These are phyloP conservation scores for Nymphaea thermarum DNA, from an alignment of 164 flowering plant species.

Conservation along the genomic window DNA sequence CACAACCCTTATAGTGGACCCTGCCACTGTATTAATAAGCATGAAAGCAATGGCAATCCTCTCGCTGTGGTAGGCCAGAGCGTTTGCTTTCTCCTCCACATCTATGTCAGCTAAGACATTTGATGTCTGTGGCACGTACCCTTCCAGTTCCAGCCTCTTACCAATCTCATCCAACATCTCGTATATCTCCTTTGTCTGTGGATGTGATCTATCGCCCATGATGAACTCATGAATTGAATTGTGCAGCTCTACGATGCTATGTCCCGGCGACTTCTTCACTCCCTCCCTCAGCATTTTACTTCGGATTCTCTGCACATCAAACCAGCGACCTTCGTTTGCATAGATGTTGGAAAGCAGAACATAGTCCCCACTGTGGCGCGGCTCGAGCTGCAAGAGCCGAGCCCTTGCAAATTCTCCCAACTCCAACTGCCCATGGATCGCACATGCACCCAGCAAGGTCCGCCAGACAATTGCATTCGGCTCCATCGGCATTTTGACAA, in stretches of 20 bases:
- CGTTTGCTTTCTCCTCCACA: conserved; percentile 25
- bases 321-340: conserved; percentile 14
- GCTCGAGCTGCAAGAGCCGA: conserved; percentile 14
- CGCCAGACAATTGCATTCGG: conserved; percentile 30
- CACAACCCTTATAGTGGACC: conserved; percentile 20
- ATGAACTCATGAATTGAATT: conserved; percentile 22
- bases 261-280: conserved; percentile 23
- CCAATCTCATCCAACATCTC: conserved; percentile 20
- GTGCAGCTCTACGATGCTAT: conserved; percentile 22
- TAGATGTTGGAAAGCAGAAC: conserved; percentile 25
- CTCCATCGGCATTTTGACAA: conserved; percentile 18
- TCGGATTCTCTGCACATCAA: conserved; percentile 19
- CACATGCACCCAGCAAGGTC: conserved; percentile 22
- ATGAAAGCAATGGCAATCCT: conserved; percentile 26
- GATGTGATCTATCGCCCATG: conserved; percentile 26
- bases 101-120: conserved; percentile 26
- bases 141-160: conserved; percentile 16
- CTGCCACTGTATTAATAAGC: conserved; percentile 11
- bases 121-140: conserved; percentile 17
- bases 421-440: conserved; percentile 14
- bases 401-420: conserved; percentile 18
- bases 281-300: conserved; percentile 18
- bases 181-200: conserved; percentile 17
- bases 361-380: conserved; percentile 23
- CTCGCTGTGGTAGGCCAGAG: conserved; percentile 27